phyloP scores from a whole-genome alignment of 495 filamentous ascomycete genomes.

The Friedmanniomyces simplex region DNA sequence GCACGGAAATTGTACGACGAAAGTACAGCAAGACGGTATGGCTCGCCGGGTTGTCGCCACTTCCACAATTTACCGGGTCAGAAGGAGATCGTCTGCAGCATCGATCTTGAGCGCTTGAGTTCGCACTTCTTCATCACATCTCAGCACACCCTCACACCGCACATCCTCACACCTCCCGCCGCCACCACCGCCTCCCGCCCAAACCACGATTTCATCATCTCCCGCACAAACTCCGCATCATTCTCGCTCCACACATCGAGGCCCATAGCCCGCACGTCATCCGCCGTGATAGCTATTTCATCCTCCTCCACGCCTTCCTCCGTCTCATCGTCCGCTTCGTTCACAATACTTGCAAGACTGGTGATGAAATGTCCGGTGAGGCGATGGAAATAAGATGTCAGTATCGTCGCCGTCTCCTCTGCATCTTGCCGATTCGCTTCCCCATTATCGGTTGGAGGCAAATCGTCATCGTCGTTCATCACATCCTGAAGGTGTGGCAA shows the following conservation, averaged over 20 bases:
- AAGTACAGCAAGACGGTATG: too few species aligned
- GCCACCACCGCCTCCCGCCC: slow-evolving; percentile 56
- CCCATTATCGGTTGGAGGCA: slow-evolving; percentile 37
- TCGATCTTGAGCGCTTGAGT: too few species aligned
- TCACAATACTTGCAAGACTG: slow-evolving; percentile 58
- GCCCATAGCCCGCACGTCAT: slow-evolving; percentile 70
- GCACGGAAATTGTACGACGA: too few species aligned
- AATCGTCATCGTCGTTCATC: not conserved
- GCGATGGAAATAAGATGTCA: slow-evolving; percentile 88
- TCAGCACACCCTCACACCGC: slow-evolving; percentile 69
- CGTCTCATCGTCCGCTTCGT: slow-evolving; percentile 44
- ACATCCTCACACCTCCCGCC: slow-evolving; percentile 64
- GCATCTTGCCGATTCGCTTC: slow-evolving; percentile 17
- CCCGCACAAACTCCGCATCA: slow-evolving; percentile 63
- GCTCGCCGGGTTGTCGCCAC: too few species aligned
- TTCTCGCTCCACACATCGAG: slow-evolving; percentile 76
- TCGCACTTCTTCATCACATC: not conserved
- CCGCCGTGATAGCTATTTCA: slow-evolving; percentile 47
- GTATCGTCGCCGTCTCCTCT: slow-evolving; percentile 45
- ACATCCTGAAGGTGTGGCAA: slow-evolving; percentile 27
- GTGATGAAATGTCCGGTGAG: slow-evolving; percentile 63
- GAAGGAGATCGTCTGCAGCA: too few species aligned
- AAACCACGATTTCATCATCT: slow-evolving; percentile 61
- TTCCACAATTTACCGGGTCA: too few species aligned
- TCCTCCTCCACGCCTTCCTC: slow-evolving; percentile 36